A percentile compares a stretch with the other conserved stretches of the same genome.
These are phyloP conservation scores for Effrenium voratum DNA, from an alignment of 73 alveolate species.

Conservation along the genomic window DNA sequence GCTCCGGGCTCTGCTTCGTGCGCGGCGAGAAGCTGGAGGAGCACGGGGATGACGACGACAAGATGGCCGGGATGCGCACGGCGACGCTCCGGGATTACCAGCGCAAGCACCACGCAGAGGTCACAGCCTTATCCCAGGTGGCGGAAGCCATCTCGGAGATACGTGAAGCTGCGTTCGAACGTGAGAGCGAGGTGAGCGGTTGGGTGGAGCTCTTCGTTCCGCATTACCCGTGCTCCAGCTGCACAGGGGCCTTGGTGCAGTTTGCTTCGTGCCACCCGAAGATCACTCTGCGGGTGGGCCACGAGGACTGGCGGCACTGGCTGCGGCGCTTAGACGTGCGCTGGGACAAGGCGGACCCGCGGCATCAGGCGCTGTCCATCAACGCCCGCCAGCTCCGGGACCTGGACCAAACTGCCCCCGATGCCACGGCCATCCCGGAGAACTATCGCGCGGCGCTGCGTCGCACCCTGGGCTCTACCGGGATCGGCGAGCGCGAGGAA, in stretches of 20 bases:
- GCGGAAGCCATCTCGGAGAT: conserved; percentile 59
- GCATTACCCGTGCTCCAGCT: conserved; percentile 87
- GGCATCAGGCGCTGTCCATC: conserved; percentile 68
- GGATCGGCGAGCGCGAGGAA: neutral
- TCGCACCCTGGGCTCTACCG: conserved; percentile 50
- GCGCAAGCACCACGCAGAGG: conserved; percentile 89
- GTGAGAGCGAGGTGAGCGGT: neutral
- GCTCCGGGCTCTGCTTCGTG: conserved; percentile 54
- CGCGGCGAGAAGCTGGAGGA: conserved; percentile 42
- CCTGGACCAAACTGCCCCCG: conserved; percentile 36
- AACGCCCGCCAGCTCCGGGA: conserved; percentile 86
- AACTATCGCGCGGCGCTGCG: conserved; percentile 73
- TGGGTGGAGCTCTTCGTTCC: conserved; percentile 93
- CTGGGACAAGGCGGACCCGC: neutral
- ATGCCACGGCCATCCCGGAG: conserved; percentile 80
- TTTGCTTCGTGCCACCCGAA: conserved; percentile 53
- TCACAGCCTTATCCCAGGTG: conserved; percentile 75
- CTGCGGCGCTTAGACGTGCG: conserved; percentile 12
- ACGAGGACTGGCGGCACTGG: conserved; percentile 91
- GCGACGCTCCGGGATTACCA: conserved; percentile 77
- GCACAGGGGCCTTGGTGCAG: conserved; percentile 80
- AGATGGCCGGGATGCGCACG: conserved; percentile 40
- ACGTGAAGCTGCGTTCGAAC: neutral
- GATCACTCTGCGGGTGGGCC: conserved; percentile 73
- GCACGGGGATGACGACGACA: conserved; percentile 87